phyloP scores from a whole-genome alignment of 495 filamentous ascomycete species.

The Parathielavia hyrcaniae region DNA sequence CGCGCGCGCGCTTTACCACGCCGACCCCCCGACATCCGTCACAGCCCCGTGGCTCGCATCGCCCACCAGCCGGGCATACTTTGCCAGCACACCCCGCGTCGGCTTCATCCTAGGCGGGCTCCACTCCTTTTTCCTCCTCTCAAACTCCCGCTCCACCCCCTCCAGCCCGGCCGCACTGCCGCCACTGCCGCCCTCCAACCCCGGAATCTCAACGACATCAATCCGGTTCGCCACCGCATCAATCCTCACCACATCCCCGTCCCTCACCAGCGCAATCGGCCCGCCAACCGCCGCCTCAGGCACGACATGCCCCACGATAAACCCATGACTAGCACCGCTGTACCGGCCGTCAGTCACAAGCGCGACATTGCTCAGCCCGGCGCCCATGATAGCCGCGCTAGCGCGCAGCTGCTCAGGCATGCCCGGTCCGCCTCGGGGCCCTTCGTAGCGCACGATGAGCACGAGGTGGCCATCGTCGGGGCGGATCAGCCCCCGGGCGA shows the following conservation, averaged over 20 bases:
- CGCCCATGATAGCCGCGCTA: conserved; percentile 87
- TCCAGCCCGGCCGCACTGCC: too few relatives aligned
- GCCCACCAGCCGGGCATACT: conserved; percentile 66
- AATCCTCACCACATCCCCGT: conserved; percentile 84
- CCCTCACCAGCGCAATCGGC: conserved; percentile 69
- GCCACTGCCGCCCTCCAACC: conserved; percentile 9
- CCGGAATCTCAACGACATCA: conserved; percentile 50
- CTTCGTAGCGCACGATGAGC: conserved; percentile 89
- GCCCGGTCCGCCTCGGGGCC: conserved; percentile 88
- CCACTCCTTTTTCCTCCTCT: conserved; percentile 62
- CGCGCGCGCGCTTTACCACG: conserved; percentile 24
- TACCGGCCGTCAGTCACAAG: conserved; percentile 93
- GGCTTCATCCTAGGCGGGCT: conserved; percentile 63
- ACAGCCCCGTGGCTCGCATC: conserved; percentile 52
- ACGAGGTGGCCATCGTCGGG: conserved; percentile 72
- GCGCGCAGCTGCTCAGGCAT: conserved; percentile 98
- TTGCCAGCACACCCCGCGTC: conserved; percentile 82
- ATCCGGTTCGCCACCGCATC: conserved; percentile 74
- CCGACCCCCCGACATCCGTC: conserved; percentile 38
- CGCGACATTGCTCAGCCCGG: conserved; percentile 79
- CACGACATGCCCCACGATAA: conserved; percentile 91
- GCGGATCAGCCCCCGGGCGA: conserved; percentile 61
- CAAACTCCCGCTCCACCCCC: conserved; percentile 58
- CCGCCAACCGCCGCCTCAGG: conserved; percentile 82
- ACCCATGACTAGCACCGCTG: conserved; percentile 84